Evolutionary conservation across 1,284 basidiomycete species (phyloP), one percentile per base, ranked within the genome.

Genomic region (Ganoderma sp.): DNA sequence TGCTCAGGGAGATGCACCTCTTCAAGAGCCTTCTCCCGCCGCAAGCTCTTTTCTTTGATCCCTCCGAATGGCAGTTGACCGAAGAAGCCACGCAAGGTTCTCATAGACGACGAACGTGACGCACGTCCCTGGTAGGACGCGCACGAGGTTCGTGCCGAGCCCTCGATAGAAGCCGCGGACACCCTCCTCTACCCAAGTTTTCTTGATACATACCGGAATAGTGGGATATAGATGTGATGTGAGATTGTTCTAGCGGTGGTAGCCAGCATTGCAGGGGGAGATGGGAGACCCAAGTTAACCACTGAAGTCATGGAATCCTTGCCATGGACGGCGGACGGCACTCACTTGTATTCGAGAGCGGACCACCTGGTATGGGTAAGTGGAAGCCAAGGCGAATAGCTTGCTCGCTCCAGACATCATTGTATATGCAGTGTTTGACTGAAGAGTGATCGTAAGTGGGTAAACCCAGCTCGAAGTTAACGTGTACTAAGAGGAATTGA

Each of bases 81-180:
- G 84, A 68, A 96, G 83, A 37, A 93, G 78, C 94, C 94, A 96
- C 0, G 94, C 93, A 63, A 97, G 78, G 75, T 99, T 98, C 80
- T 99, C 98, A 78, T 99, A 99, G 22, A 98, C 96, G 48, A 99
- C 97, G 77, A 99, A 98, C 1, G 97, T 99, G 61, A 98, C 94
- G 78, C 97, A 99, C 0, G 97, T 99, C 25, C 97, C 97, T 0
- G 97, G 97, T 10, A 99, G 84, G 62, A 99, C 96, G 42, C 97
- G 88, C 15, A 99, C 90, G n/a, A 97, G 86, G 78, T 99, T 99
- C n/a, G 96, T 96, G 6, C 90, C 96, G 19, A 99, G 84, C 0
- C 97, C 97, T 70, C 97, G 94, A 82, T 99, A 99, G 79, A 99
- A 99, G 0, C 95, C 97, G 63, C 85, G 81, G 9, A 91, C 41